Conservation (phyloP, 805 yeast species). For the Candida chilensis region DNA sequence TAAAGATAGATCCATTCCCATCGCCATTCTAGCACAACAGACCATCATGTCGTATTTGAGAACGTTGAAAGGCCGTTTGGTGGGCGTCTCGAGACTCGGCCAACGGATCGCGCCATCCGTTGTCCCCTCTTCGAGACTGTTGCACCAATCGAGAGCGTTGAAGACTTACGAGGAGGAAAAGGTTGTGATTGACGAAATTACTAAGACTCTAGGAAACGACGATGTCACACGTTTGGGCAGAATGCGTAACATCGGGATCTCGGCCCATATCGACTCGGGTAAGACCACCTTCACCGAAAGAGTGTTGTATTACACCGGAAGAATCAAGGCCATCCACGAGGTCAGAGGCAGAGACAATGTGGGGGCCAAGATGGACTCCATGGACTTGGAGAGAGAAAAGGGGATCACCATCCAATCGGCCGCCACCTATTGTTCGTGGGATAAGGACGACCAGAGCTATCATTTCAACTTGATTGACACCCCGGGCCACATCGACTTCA, state of each 20-base stretch:
- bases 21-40: too few species aligned
- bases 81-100: neutral
- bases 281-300: constrained; percentile 98
- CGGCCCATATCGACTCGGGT: constrained; percentile 98
- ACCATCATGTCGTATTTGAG: too few species aligned
- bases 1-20: too few species aligned
- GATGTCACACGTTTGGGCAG: constrained; percentile 44
- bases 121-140: neutral
- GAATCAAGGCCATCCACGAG: constrained; percentile 94
- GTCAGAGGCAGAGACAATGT: constrained; percentile 95
- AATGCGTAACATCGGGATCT: constrained; percentile 92
- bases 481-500: constrained; percentile 98
- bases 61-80: too few species aligned
- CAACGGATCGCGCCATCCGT: neutral
- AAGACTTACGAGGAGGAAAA: constrained; percentile 65
- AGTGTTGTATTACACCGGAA: constrained; percentile 90
- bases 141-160: neutral
- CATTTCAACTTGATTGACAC: constrained; percentile 96
- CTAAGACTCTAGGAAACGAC: constrained; percentile 32
- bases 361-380: constrained; percentile 99
- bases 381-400: constrained; percentile 97
- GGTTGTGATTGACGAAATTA: constrained; percentile 52
- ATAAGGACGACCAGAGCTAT: constrained; percentile 54
- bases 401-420: constrained; percentile 99
- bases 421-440: constrained; percentile 97